Evolutionary conservation across 2,329 filamentous ascomycete genomes (phyloP).

Genomic region (Cordyceps cicadae): DNA sequence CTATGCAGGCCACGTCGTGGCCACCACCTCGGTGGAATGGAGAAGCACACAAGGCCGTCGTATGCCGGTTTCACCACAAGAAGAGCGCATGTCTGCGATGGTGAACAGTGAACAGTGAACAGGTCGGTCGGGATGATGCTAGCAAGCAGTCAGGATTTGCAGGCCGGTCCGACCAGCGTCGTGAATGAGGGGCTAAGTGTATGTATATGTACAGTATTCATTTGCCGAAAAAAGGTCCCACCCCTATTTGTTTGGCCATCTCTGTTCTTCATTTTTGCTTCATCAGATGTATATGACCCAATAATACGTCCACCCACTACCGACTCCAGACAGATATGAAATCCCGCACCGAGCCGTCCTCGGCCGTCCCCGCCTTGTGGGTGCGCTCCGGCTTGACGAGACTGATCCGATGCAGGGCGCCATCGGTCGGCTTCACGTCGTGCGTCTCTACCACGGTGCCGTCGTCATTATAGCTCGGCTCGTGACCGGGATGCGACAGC

Average conservation of each 20-base stretch:
- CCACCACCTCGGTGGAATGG: too few species aligned
- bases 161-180: too few species aligned
- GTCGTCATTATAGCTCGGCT: constrained; percentile 48
- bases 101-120: too few species aligned
- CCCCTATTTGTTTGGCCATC: background rate
- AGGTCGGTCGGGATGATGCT: too few species aligned
- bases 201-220: constrained; percentile 3
- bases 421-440: constrained; percentile 29
- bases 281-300: too few species aligned
- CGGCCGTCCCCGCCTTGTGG: constrained; percentile 36
- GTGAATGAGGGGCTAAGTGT: background rate
- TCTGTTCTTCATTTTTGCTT: background rate
- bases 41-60: too few species aligned
- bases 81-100: too few species aligned
- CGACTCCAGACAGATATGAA: constrained; percentile 46
- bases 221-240: background rate
- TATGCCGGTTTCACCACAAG: too few species aligned
- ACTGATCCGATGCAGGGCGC: constrained; percentile 35
- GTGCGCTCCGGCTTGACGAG: constrained; percentile 44
- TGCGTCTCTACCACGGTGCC: constrained; percentile 34
- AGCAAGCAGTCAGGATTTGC: background rate
- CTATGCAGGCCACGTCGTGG: too few species aligned
- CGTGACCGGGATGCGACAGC: constrained; percentile 59
- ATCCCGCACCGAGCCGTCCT: constrained; percentile 40
- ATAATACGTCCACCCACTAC: constrained; percentile 10